A percentile compares a stretch with the other conserved stretches of the same genome.
Conservation (phyloP, 2,329 filamentous ascomycete genomes). For the Xylaria sp. region DNA sequence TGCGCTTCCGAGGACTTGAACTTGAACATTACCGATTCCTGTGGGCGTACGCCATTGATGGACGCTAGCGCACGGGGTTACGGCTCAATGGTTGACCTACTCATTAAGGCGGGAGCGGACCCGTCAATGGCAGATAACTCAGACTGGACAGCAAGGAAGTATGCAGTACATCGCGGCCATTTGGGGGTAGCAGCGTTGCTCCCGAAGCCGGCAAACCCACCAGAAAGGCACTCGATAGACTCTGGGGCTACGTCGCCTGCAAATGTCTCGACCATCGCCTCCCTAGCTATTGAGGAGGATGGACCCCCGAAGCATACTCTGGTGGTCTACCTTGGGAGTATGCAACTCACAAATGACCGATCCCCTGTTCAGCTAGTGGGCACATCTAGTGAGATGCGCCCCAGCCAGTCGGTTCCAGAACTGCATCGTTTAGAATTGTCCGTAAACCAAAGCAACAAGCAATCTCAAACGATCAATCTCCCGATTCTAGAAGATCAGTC, state of each 20-base stretch:
- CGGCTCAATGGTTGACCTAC: conserved; percentile 5
- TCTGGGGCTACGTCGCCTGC: background rate
- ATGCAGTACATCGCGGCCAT: conserved; percentile 21
- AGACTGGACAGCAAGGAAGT: conserved; percentile 18
- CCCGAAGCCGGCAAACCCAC: background rate
- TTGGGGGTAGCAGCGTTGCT: conserved; percentile 10
- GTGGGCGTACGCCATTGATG: conserved; percentile 17
- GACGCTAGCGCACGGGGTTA: conserved; percentile 12
- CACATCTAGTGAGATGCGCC: background rate
- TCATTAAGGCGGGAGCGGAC: conserved; percentile 11
- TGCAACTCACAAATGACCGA: conserved; percentile 12
- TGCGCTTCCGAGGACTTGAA: conserved; percentile 1
- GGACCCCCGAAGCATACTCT: background rate
- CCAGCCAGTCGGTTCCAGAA: background rate
- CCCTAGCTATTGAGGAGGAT: background rate
- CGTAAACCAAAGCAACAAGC: conserved; percentile 1
- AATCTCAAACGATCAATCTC: conserved; percentile 6
- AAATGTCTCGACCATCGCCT: background rate
- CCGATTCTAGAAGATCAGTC: conserved; percentile 12
- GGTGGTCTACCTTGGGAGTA: conserved; percentile 16
- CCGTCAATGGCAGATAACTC: conserved; percentile 10
- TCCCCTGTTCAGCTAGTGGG: background rate
- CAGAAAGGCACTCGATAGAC: background rate
- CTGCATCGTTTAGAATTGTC: conserved; percentile 11
- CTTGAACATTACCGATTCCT: conserved; percentile 6